Evolutionary conservation across 306 rosid species (phyloP).

Genomic region (Quercus suber): DNA sequence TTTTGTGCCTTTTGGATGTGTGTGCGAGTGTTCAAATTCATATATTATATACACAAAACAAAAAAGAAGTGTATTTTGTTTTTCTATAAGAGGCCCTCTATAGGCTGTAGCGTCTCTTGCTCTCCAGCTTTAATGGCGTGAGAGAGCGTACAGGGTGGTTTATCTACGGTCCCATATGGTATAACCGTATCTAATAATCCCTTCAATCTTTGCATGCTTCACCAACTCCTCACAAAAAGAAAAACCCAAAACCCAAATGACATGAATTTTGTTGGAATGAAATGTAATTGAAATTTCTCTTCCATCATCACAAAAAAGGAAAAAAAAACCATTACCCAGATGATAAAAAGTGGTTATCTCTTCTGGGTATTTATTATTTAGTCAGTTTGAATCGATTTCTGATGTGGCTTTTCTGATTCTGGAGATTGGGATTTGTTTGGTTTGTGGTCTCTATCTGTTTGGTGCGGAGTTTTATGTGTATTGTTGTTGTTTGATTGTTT

Average conservation of each 20-base stretch:
- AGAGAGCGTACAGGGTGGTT: slow-evolving; percentile 30
- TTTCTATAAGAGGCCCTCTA: not conserved
- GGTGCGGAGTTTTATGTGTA: not conserved
- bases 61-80: too few relatives aligned
- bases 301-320: not conserved
- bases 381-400: slow-evolving; percentile 3
- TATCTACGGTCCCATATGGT: slow-evolving; percentile 15
- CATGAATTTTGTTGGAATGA: not conserved
- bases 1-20: slow-evolving; percentile 6
- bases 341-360: slow-evolving; percentile 10
- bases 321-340: not conserved
- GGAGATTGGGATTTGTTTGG: slow-evolving; percentile 13
- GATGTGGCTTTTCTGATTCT: slow-evolving; percentile 17
- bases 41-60: not conserved
- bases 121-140: slow-evolving; percentile 54
- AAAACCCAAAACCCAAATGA: slow-evolving; percentile 17
- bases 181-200: slow-evolving; percentile 31
- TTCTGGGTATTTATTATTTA: slow-evolving; percentile 16
- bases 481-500: not conserved
- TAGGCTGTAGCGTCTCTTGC: slow-evolving; percentile 26
- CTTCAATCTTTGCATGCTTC: slow-evolving; percentile 64
- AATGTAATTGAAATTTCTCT: slow-evolving; percentile 20
- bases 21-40: not conserved
- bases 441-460: not conserved
- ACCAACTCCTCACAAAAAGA: slow-evolving; percentile 32